Base-by-base conservation (phyloP, 495 filamentous ascomycete species). In the Lichina pygmaea region DNA sequence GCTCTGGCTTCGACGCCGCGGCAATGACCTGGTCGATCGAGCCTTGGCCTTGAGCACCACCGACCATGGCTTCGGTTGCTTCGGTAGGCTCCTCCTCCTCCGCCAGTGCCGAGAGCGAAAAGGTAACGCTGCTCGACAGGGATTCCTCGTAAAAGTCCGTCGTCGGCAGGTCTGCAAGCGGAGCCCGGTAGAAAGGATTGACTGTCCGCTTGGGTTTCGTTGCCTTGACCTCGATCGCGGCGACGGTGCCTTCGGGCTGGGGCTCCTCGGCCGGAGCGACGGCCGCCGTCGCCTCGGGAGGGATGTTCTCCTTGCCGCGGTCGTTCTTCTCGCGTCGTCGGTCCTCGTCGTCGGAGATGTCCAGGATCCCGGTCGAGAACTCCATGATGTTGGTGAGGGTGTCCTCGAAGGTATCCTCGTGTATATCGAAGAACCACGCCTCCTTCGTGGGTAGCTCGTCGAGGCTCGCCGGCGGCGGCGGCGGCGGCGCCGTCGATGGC, bases 391-490 rank as follows among this genome's bases (percentile, higher is more conserved):
- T 94, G 45, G 81, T 77, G 58, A 83, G 77, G 53, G 86, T 74
- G 51, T 97, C 81, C 51, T 91, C 79, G 33, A 72, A 70, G 0
- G 81, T 81, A 59, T 97, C 89, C 55, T 93, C 86, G 54, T 97
- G 75, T 58, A 97, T 95, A 39, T 84, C 75, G 57, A 95, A 95
- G 62, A 77, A 77, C 86, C 86, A 94, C 12, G 70, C 69, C 17
- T 72, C 71, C 24, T 64, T 61, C 56, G 61, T 65, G 15, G 58
- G 32, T 47, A 61, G 64, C 40, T 66, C 59, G 39, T 49, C 49
- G 46, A 52, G 53, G 49, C 30, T 51, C 45, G 43, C 54, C 45
- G 7, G 60, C n/a, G 36, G 3, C 17, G 32, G 39, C 9, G 44
- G 53, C n/a, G 51, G 43, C 13, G 53, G 44, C 13, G 41, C 48